Percentiles rank a stretch among this genome's conserved stretches.
Conservation (phyloP, 2,329 filamentous ascomycete species). For the Penicillium olsonii region DNA sequence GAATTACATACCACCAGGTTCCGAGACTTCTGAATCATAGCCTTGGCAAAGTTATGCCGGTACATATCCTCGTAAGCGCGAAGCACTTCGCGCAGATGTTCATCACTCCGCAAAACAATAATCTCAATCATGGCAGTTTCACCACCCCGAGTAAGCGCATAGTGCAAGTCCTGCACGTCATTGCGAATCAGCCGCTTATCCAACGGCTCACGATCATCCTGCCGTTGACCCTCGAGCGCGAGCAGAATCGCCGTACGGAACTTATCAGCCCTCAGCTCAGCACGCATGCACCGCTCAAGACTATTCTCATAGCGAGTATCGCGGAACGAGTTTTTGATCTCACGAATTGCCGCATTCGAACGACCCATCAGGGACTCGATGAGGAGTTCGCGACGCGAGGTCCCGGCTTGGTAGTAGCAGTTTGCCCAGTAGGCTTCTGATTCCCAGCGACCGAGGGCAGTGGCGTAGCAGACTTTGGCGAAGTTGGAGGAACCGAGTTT, state of each 20-base stretch:
- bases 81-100: slow-evolving; percentile 78
- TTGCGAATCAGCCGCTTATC: slow-evolving; percentile 64
- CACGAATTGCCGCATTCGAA: slow-evolving; percentile 79
- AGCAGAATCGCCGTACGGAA: slow-evolving; percentile 86
- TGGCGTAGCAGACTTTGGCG: slow-evolving; percentile 89
- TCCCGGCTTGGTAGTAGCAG: slow-evolving; percentile 92
- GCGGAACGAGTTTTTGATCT: slow-evolving; percentile 84
- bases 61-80: slow-evolving; percentile 73
- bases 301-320: slow-evolving; percentile 90
- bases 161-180: slow-evolving; percentile 72
- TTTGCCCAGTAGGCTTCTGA: slow-evolving; percentile 97
- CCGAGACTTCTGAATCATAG: slow-evolving; percentile 82
- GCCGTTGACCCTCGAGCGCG: slow-evolving; percentile 77
- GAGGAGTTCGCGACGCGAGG: slow-evolving; percentile 79
- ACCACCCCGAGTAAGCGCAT: slow-evolving; percentile 70
- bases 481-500: slow-evolving; percentile 58
- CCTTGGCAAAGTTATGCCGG: slow-evolving; percentile 79
- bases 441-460: slow-evolving; percentile 86
- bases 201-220: slow-evolving; percentile 74
- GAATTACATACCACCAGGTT: slow-evolving; percentile 79
- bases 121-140: slow-evolving; percentile 87
- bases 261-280: slow-evolving; percentile 92
- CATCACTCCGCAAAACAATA: slow-evolving; percentile 76
- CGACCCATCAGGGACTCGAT: slow-evolving; percentile 93
- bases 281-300: slow-evolving; percentile 81